Base-by-base conservation (phyloP, 2,329 filamentous ascomycete genomes). In the Chaetomiaceae sp. region DNA sequence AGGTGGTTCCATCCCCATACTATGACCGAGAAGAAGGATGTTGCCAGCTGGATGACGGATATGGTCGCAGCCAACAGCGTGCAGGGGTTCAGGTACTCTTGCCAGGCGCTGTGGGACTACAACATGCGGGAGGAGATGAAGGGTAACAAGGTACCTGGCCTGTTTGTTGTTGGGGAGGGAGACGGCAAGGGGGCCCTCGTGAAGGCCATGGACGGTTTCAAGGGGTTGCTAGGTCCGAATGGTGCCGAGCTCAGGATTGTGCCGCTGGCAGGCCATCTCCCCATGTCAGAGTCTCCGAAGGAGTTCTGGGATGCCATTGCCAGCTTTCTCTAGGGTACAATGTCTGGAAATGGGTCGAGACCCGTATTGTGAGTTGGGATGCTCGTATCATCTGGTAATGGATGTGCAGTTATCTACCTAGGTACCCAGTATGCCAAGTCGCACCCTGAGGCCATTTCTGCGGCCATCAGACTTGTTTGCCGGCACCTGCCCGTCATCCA, bases 151-250 rank as follows among this genome's bases (percentile, higher is more conserved):
- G 79, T 83, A 0, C 81, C 81, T 0, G 85, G 82, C 0, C 65
- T 87, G 46, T 79, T 95, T 47, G 77, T 90, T 0, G 89, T 85
- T 0, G 89, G 89, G 1, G 82, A 83, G 13, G 77, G 76, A 0
- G 89, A 95, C 62, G 89, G 83, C 0, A 79, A 77, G 58, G 79
- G 78, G 1, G 85, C 86, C 1, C 63, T 95, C 47, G 87, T 87
- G 0, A 83, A 83, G 70, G 86, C 85, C 4, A 95, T 95, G 88
- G 82, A 85, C 48, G 82, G 82, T 13, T 89, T 91, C 76, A 81
- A 76, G 48, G 74, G 68, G 0, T 65, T 71, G 16, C 65, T 89
- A 37, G 83, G 85, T 0, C 66, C 71, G 9, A 64, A 67, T 0
- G 79, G 77, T 0, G 77, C 76, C 0, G 75, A 80, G 52, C 75